These are phyloP conservation scores for Paecilomyces sp. DNA, from an alignment of 2,329 filamentous ascomycete genomes.

Conservation along the genomic window DNA sequence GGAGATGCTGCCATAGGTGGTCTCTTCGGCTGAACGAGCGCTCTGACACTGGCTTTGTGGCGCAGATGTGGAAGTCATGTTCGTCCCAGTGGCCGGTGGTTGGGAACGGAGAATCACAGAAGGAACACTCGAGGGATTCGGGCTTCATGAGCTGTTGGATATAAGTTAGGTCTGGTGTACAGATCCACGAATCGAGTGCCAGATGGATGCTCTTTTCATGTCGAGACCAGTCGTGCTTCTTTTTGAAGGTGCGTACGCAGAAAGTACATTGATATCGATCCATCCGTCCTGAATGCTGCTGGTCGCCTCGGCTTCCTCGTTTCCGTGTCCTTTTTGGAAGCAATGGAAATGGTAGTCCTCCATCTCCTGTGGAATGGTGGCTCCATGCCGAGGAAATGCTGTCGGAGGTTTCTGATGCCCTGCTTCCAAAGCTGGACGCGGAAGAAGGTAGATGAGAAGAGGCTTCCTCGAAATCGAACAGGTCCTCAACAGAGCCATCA, in stretches of 20 bases:
- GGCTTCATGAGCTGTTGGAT: slow-evolving; percentile 7
- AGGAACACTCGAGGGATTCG: slow-evolving; percentile 32
- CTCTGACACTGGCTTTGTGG: slow-evolving; percentile 41
- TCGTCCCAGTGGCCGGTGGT: slow-evolving; percentile 40
- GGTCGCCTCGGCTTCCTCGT: slow-evolving; percentile 3
- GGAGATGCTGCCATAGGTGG: slow-evolving; percentile 50
- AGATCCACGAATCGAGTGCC: slow-evolving; percentile 37
- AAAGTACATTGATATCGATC: slow-evolving; percentile 41
- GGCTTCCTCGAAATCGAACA: slow-evolving; percentile 19
- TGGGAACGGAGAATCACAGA: slow-evolving; percentile 41
- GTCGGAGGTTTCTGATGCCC: slow-evolving; percentile 20
- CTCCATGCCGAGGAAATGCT: slow-evolving; percentile 28
- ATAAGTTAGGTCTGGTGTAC: slow-evolving; percentile 15
- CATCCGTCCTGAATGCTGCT: slow-evolving; percentile 2
- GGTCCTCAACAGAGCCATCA: slow-evolving; percentile 1
- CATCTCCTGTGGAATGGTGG: slow-evolving; percentile 18
- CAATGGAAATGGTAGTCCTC: slow-evolving; percentile 12
- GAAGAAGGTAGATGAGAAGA: slow-evolving; percentile 23
- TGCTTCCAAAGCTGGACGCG: slow-evolving; percentile 21
- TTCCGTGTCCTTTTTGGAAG: slow-evolving; percentile 7
- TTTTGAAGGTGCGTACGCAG: slow-evolving; percentile 41
- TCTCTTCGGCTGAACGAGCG: slow-evolving; percentile 54
- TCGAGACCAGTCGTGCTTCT: slow-evolving; percentile 45
- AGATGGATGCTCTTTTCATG: slow-evolving; percentile 47
- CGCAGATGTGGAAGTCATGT: slow-evolving; percentile 49